Percentiles rank a stretch among this genome's conserved stretches.
Conservation (phyloP, 129 eudicot species). For the Pittosporum tobira region DNA sequence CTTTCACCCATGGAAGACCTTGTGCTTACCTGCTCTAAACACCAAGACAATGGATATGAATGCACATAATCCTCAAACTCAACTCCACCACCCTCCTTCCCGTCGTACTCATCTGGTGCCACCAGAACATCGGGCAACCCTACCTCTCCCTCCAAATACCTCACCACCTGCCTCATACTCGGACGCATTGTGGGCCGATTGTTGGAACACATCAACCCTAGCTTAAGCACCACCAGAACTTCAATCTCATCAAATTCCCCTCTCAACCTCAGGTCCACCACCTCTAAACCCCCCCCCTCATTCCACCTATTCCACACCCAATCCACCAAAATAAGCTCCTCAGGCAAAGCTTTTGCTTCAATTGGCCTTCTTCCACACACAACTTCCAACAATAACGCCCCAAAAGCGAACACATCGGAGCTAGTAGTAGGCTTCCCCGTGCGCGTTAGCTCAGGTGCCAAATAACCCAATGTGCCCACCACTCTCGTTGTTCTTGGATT, state of each 20-base stretch:
- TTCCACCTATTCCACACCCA: conserved; percentile 83
- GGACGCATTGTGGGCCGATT: conserved; percentile 41
- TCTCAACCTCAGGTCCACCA: conserved; percentile 48
- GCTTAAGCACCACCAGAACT: conserved; percentile 41
- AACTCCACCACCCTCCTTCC: conserved; percentile 22
- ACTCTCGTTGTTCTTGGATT: conserved; percentile 63
- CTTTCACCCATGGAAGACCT: conserved; percentile 28
- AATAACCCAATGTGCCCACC: conserved; percentile 73
- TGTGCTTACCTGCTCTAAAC: conserved; percentile 40
- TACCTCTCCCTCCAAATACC: conserved; percentile 71
- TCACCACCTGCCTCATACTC: conserved; percentile 54
- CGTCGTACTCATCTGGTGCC: conserved; percentile 31
- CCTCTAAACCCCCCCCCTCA: conserved; percentile 37
- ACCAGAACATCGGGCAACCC: conserved; percentile 33
- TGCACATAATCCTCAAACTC: conserved; percentile 50
- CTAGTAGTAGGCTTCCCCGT: conserved; percentile 74
- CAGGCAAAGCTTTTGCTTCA: conserved; percentile 64
- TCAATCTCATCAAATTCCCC: conserved; percentile 48
- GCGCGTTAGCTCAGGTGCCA: conserved; percentile 79
- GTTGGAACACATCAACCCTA: conserved; percentile 64
- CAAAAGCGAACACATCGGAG: conserved; percentile 80
- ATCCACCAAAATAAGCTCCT: conserved; percentile 67
- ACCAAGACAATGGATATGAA: conserved; percentile 51
- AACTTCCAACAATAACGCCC: conserved; percentile 70
- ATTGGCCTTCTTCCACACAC: conserved; percentile 79